A percentile compares a stretch with the other conserved stretches of the same genome.
These are phyloP conservation scores for Starmerella gropengiesseri DNA, from an alignment of 805 yeast genomes.

Conservation along the genomic window DNA sequence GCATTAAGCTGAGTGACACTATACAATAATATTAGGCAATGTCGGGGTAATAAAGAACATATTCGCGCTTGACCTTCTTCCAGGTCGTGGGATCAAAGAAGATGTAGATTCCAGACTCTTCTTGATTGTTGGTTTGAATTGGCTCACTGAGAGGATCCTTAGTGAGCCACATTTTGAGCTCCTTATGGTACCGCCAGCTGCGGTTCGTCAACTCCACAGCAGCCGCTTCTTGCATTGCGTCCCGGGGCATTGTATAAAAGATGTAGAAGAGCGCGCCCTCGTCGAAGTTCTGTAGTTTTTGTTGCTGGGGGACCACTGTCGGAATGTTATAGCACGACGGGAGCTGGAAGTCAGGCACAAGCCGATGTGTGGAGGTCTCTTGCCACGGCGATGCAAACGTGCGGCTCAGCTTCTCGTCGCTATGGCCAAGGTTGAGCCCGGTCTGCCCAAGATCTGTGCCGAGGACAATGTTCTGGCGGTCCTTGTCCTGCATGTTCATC, in stretches of 20 bases:
- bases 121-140: conserved; percentile 63
- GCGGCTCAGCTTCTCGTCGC: conserved; percentile 40
- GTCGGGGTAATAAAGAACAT: conserved; percentile 48
- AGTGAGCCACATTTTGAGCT: conserved; percentile 90
- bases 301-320: conserved; percentile 37
- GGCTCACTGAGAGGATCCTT: conserved; percentile 88
- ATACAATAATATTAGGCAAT: conserved; percentile 40
- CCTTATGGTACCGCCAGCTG: conserved; percentile 96
- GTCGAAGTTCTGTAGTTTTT: conserved; percentile 43
- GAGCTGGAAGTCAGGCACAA: conserved; percentile 66
- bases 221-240: conserved; percentile 84
- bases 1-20: too few relatives aligned
- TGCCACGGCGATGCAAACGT: conserved; percentile 90
- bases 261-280: conserved; percentile 91
- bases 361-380: conserved; percentile 80
- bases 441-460: conserved; percentile 63
- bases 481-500: conserved; percentile 51
- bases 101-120: conserved; percentile 85
- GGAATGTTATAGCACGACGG: conserved; percentile 47
- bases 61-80: conserved; percentile 80
- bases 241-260: conserved; percentile 87
- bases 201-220: conserved; percentile 82
- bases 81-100: conserved; percentile 93
- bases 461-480: conserved; percentile 53
- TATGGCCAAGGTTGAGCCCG: conserved; percentile 46